Percentiles rank a stretch among this genome's conserved stretches.
phyloP scores from a whole-genome alignment of 2,329 filamentous ascomycete genomes.

The Fusarium ambrosium region DNA sequence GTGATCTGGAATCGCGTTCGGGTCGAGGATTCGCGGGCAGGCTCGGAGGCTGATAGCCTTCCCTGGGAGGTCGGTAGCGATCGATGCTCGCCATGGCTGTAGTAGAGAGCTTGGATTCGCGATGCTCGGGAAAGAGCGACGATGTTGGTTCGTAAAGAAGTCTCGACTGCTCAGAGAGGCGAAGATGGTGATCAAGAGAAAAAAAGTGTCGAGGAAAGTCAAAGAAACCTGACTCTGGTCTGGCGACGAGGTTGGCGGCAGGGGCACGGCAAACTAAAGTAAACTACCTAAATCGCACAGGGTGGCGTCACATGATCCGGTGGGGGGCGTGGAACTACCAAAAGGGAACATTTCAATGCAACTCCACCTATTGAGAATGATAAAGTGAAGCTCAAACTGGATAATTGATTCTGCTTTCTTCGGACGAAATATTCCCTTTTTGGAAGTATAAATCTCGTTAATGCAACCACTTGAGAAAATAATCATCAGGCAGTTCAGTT shows the following conservation, averaged over 20 bases:
- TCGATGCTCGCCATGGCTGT: conserved; percentile 70
- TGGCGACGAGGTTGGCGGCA: conserved; percentile 42
- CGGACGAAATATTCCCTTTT: conserved; percentile 1
- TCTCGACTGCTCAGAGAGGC: conserved; percentile 17
- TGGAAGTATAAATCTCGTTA: not conserved
- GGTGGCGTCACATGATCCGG: conserved; percentile 41
- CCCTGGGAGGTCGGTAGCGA: conserved; percentile 68
- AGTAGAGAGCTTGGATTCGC: conserved; percentile 44
- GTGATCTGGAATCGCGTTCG: conserved; percentile 64
- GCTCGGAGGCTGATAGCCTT: conserved; percentile 69
- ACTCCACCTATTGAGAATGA: conserved; percentile 15
- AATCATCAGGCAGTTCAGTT: not conserved
- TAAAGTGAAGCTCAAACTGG: not conserved
- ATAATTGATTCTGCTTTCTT: not conserved
- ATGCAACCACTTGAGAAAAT: not conserved
- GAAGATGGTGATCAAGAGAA: conserved; percentile 29
- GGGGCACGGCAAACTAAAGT: conserved; percentile 30
- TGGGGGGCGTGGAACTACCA: conserved; percentile 19
- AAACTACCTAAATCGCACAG: conserved; percentile 40
- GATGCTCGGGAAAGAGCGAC: conserved; percentile 33
- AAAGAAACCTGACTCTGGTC: conserved; percentile 40
- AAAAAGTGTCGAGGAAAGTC: conserved; percentile 33
- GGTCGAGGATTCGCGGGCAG: conserved; percentile 56
- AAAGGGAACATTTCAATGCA: conserved; percentile 23
- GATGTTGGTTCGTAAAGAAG: conserved; percentile 44